These are phyloP conservation scores for Crataegus laevigata DNA, from an alignment of 306 rosid species.

Conservation along the genomic window DNA sequence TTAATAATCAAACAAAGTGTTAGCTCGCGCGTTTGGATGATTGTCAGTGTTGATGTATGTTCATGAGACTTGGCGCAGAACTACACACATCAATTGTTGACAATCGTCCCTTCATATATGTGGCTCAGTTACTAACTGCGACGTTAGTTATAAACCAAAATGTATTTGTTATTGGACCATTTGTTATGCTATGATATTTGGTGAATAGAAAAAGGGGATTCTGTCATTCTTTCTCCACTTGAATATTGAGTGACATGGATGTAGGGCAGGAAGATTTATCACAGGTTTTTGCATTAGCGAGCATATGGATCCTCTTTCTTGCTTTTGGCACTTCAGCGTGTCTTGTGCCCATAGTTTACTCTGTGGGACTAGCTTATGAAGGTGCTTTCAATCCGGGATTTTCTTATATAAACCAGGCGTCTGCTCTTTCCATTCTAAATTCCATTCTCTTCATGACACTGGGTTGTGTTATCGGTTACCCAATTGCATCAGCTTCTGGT, in stretches of 20 bases:
- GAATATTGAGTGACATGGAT: constrained; percentile 73
- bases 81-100: not conserved
- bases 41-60: not conserved
- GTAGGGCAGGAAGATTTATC: constrained; percentile 99
- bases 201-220: not conserved
- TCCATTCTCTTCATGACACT: constrained; percentile 43
- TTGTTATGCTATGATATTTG: not conserved
- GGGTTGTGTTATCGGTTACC: constrained; percentile 60
- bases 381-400: constrained; percentile 38
- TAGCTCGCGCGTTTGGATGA: not conserved
- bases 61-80: not conserved
- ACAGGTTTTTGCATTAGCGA: constrained; percentile 73
- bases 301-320: constrained; percentile 71
- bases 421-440: constrained; percentile 44
- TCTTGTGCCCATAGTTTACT: constrained; percentile 51
- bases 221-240: constrained; percentile 16
- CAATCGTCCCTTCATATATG: not conserved
- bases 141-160: not conserved
- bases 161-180: not conserved
- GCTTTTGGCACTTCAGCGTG: constrained; percentile 66
- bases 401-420: constrained; percentile 35
- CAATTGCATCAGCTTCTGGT: constrained; percentile 82
- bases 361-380: constrained; percentile 49
- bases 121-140: not conserved
- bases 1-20: not conserved